Evolutionary conservation across 495 filamentous ascomycete species (phyloP), one percentile per base, ranked within the genome.

Genomic region (Penicillium parvum): DNA sequence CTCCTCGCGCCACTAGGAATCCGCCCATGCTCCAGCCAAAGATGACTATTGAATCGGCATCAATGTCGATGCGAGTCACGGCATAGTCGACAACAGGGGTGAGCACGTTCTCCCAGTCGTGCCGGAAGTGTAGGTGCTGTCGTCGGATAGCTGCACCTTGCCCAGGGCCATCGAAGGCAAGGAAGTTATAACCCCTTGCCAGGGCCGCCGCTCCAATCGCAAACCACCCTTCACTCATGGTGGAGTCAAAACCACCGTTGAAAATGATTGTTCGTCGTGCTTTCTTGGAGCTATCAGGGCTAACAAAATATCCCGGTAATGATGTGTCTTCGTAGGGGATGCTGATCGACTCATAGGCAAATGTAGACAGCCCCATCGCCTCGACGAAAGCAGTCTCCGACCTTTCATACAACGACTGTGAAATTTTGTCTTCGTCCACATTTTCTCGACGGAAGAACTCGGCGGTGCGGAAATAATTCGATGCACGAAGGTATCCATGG

Each of bases 11-110:
- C 9, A 49, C 52, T 7, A 82, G 55, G 53, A 79, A 83, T 1
- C 79, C 79, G 4, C 79, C 79, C 39, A 69, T 82, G 9, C 65
- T 72, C 77, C 74, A 81, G 0, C 79, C 79, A 64, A 72, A 79
- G 33, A 82, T 76, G 1, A 64, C 74, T 18, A 83, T 76, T 23
- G 73, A 60, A 29, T 60, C 52, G 11, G 50, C 45, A 44, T 82
- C 74, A 32, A 82, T 66, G 41, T 68, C 57, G 5, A 37, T 18
- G 7, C 45, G 53, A 17, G 52, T 34, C 2, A 55, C 18, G 9
- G 54, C 43, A 40, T 65, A 68, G 57, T 72, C 68, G 1, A 73
- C 45, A 3, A 71, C 39, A 9, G 66, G 65, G 9, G 62, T 52
- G 2, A 73, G 55, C 4, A 66, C 68, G 23, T 61, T 49, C 53